Conservation (phyloP, 2,329 filamentous ascomycete genomes). For the Curvularia spicifera region DNA sequence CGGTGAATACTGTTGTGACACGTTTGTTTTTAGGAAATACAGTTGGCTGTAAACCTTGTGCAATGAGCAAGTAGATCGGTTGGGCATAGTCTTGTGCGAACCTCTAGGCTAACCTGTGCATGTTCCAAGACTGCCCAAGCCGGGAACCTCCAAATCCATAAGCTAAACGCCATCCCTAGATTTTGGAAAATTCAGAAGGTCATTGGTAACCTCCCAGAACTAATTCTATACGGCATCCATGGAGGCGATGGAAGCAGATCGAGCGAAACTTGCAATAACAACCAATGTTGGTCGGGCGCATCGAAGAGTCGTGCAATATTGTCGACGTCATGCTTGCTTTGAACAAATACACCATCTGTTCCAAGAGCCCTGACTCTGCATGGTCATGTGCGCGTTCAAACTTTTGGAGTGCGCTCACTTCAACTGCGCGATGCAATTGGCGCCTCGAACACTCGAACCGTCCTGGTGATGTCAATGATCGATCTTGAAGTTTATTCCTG, state of each 20-base stretch:
- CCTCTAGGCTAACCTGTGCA: neutral
- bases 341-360: neutral
- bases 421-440: neutral
- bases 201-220: neutral
- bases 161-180: neutral
- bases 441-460: neutral
- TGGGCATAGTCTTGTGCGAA: neutral
- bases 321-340: neutral
- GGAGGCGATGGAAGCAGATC: neutral
- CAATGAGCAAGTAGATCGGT: conserved; percentile 1
- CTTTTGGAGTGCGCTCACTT: neutral
- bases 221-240: neutral
- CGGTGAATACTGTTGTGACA: neutral
- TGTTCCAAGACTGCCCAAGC: neutral
- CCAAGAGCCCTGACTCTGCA: neutral
- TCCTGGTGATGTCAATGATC: conserved; percentile 8
- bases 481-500: neutral
- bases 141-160: neutral
- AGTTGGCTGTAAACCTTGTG: conserved; percentile 2
- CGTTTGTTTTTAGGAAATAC: conserved; percentile 1
- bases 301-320: conserved; percentile 11
- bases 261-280: conserved; percentile 4
- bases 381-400: neutral
- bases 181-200: neutral
- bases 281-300: neutral